Conservation (phyloP, 768 basidiomycete genomes). For the Tulasnella sp. region DNA sequence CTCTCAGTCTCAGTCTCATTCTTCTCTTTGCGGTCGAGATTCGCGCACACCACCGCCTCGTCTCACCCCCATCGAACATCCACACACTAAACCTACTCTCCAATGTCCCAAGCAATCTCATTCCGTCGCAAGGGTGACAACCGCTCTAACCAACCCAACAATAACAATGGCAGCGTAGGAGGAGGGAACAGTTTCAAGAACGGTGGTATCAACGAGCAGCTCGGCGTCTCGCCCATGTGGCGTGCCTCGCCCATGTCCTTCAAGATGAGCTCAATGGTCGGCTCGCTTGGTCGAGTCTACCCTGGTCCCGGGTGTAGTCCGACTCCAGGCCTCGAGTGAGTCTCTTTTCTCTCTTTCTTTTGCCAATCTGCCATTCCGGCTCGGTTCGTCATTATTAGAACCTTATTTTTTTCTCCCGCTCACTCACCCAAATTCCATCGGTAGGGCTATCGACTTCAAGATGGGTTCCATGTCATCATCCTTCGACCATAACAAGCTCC, state of each 20-base stretch:
- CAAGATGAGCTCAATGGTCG: constrained; percentile 17
- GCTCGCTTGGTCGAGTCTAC: constrained; percentile 12
- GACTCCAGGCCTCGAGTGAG: constrained; percentile 11
- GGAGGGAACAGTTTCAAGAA: constrained; percentile 3
- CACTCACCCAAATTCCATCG: not conserved
- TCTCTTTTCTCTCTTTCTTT: not conserved
- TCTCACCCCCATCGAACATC: not conserved
- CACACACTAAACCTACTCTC: not conserved
- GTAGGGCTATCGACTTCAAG: constrained; percentile 30
- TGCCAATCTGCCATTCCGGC: not conserved
- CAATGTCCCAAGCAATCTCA: constrained; percentile 12
- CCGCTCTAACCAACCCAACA: not conserved
- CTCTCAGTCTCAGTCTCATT: not conserved
- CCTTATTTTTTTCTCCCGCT: not conserved
- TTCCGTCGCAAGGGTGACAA: constrained; percentile 8
- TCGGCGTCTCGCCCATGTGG: constrained; percentile 8
- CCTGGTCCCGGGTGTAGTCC: constrained; percentile 15
- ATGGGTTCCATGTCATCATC: constrained; percentile 40
- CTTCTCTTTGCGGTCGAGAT: not conserved
- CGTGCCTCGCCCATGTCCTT: constrained; percentile 18
- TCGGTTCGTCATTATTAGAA: not conserved
- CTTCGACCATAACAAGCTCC: constrained; percentile 43
- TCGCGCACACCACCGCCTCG: not conserved
- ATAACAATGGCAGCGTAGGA: not conserved
- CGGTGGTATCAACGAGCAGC: not conserved